Conservation (phyloP, 176 grass and related monocot species). For the Zea luxurians region DNA sequence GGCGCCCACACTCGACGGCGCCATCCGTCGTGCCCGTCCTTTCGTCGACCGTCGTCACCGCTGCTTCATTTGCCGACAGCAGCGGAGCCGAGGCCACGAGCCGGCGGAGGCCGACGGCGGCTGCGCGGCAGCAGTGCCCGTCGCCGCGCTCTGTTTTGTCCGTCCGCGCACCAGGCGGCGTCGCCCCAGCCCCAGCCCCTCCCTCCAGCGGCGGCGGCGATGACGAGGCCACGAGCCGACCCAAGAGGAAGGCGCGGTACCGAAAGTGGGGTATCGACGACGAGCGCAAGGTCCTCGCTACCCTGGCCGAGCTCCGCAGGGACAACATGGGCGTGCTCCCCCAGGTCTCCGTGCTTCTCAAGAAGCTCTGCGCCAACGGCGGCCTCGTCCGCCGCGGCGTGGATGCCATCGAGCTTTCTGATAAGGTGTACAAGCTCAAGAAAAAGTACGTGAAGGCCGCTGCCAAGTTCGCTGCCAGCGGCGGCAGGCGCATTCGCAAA, state of each 20-base stretch:
- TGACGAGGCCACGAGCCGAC: background rate
- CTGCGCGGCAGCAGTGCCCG: background rate
- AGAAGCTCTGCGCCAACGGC: background rate
- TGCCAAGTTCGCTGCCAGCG: background rate
- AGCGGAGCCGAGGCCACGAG: too few species aligned
- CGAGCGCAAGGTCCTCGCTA: constrained; percentile 6
- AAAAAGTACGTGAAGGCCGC: background rate
- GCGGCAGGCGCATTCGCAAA: background rate
- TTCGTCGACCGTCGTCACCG: background rate
- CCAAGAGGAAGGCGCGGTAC: constrained; percentile 19
- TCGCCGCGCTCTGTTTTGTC: background rate
- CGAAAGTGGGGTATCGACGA: background rate
- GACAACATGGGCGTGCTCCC: background rate
- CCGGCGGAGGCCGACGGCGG: too few species aligned
- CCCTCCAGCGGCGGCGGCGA: too few species aligned
- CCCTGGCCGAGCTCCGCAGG: background rate
- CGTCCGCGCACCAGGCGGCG: background rate
- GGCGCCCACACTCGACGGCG: background rate
- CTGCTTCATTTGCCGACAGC: background rate
- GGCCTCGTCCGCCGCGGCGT: background rate
- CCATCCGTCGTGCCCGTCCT: background rate
- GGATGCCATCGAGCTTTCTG: background rate
- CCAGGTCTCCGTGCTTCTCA: background rate
- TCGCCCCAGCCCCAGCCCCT: too few species aligned
- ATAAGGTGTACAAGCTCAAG: constrained; percentile 17